Base-by-base conservation (phyloP, 2,329 filamentous ascomycete species). In the Neoscytalidium dimidiatum region DNA sequence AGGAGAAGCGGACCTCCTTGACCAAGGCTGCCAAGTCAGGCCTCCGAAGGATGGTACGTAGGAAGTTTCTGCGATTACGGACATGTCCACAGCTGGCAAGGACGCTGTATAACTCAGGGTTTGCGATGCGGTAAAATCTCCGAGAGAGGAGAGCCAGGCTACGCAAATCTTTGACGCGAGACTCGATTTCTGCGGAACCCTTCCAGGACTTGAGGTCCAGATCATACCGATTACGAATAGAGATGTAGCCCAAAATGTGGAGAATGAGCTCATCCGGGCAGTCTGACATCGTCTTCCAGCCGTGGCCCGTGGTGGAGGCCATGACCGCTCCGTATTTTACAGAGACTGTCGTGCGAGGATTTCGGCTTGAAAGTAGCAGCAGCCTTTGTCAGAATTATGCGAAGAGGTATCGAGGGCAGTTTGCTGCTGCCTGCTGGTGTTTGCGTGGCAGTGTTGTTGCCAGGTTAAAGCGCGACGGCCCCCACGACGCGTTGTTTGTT, bases 161-260 rank as follows among this genome's bases (percentile, higher is more conserved):
- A 14, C 46, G 26, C 26, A 60, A 41, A 3, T 26, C 23, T 2
- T 9, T 3, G 11, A 46, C 41, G 5, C 38, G 41, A 13, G 28
- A 31, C 13, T 33, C 19, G n/a, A 60, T 60, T n/a, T 60, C 41
- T 1, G 3, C 1, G 28, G 11, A 1, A 1, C 56, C 56, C 9
- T 21, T 11, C 56, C 56, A 60, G n/a, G 56, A 31, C n/a, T 60
- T 60, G 41, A 60, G 33, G 41, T 60, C 28, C 28, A 60, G 5
- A 6, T 60, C 56, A 11, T 44, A 60, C 9, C 56, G 56, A 6
- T 60, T 14, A 19, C 38, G 38, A 26, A 60, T 33, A 9, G 56
- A 60, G 41, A 60, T 7, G 28, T 46, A 33, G 14, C 23, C 41
- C 26, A 60, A 21, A 9, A 60, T 48, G 1, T 46, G 26, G 19